Percentiles rank a stretch among this genome's conserved stretches.
phyloP scores from a whole-genome alignment of 345 rosid genomes.

The Eucalyptus caleyi region DNA sequence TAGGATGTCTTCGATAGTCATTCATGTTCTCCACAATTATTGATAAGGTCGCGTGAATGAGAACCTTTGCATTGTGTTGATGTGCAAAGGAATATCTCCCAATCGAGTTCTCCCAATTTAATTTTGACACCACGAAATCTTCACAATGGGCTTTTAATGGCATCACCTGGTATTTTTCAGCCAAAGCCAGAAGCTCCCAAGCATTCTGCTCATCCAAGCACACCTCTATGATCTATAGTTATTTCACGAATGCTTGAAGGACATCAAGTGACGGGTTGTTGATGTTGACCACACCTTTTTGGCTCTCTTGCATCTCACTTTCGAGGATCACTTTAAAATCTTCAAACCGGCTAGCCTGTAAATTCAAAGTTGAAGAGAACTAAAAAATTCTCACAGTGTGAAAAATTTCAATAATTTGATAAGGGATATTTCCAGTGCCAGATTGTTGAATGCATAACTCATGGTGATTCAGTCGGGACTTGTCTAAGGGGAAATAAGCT shows the following conservation, averaged over 20 bases:
- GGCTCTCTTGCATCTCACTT: conserved; percentile 76
- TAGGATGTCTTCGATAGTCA: conserved; percentile 15
- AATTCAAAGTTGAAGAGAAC: no score
- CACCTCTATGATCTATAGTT: conserved; percentile 63
- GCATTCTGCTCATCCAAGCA: conserved; percentile 67
- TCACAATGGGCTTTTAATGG: conserved; percentile 39
- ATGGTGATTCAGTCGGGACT: no score
- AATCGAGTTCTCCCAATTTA: conserved; percentile 65
- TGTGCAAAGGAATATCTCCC: conserved; percentile 66
- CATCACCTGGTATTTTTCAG: conserved; percentile 72
- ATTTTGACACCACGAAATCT: conserved; percentile 55
- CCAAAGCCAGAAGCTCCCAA: conserved; percentile 58
- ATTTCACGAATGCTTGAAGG: conserved; percentile 25
- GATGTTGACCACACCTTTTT: conserved; percentile 57
- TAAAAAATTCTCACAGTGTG: no score
- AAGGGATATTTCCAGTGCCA: no score
- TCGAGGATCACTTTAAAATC: conserved; percentile 83
- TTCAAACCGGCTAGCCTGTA: conserved; percentile 58
- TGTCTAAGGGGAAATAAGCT: no score
- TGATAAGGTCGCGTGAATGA: conserved; percentile 22
- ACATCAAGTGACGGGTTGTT: conserved; percentile 35
- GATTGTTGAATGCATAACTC: no score
- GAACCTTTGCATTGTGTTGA: conserved; percentile 61
- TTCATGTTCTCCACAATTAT: no score
- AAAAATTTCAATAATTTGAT: no score